Percentiles rank a stretch among this genome's conserved stretches.
Evolutionary conservation across 352 stramenopile genomes (phyloP).

Genomic region (Pythium grandisporangium): DNA sequence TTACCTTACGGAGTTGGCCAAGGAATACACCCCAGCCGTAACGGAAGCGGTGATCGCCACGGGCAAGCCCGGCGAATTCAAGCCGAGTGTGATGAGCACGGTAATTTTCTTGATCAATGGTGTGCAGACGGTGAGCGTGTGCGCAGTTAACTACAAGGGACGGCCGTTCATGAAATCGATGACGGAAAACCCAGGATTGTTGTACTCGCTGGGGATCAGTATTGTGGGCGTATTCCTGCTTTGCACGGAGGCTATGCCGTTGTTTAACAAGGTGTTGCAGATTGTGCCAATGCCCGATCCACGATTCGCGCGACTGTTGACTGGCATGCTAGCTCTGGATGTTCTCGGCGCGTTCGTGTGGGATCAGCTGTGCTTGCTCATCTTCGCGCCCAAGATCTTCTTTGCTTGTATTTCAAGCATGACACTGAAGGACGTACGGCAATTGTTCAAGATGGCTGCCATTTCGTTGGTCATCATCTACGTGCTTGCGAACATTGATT

Average conservation of each 20-base stretch:
- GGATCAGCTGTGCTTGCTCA: conserved; percentile 75
- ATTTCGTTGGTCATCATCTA: conserved; percentile 83
- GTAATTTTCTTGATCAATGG: conserved; percentile 97
- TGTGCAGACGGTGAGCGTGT: conserved; percentile 96
- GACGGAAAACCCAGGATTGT: conserved; percentile 93
- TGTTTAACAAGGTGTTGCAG: conserved; percentile 90
- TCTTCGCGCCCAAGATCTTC: conserved; percentile 86
- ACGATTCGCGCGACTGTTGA: conserved; percentile 74
- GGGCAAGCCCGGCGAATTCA: conserved; percentile 88
- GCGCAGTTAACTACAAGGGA: conserved; percentile 98
- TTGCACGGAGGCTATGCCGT: conserved; percentile 87
- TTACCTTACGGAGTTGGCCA: conserved; percentile 85
- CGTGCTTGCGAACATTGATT: conserved; percentile 83
- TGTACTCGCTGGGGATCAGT: conserved; percentile 85
- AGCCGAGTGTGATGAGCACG: conserved; percentile 97
- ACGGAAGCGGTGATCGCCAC: conserved; percentile 76
- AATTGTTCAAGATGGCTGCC: conserved; percentile 81
- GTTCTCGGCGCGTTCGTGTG: conserved; percentile 81
- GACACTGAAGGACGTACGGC: conserved; percentile 67
- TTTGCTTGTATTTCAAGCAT: conserved; percentile 64
- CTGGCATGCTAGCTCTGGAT: conserved; percentile 71
- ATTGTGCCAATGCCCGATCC: conserved; percentile 89
- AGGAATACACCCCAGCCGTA: conserved; percentile 84
- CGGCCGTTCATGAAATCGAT: conserved; percentile 98
- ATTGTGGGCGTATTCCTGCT: conserved; percentile 87